Conservation (phyloP, 148 eudicot species). For the Polygonum aviculare region DNA sequence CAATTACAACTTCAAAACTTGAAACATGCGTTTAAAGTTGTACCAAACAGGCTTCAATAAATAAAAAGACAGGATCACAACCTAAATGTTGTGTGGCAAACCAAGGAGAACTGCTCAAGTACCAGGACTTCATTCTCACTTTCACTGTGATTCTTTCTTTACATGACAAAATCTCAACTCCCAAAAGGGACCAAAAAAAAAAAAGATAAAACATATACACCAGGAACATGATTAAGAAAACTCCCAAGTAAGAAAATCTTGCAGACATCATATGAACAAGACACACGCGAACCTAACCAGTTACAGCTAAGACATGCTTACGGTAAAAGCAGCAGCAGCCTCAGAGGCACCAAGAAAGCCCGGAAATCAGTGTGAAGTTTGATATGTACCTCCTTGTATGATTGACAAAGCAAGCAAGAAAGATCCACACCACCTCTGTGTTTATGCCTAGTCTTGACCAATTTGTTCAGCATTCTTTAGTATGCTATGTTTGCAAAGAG, state of each 20-base stretch:
- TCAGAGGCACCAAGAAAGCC: conserved; percentile 14
- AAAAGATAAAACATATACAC: conserved; percentile 14
- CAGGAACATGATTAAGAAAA: conserved; percentile 17
- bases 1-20: no score
- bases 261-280: conserved; percentile 12
- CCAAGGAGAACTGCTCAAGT: no score
- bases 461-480: conserved; percentile 56
- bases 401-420: conserved; percentile 18
- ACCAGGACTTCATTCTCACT: no score
- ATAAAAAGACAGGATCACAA: no score
- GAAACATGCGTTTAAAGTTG: no score
- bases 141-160: no score
- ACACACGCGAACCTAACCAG: neutral
- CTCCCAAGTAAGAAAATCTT: conserved; percentile 13
- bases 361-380: conserved; percentile 1
- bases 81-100: no score
- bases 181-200: neutral
- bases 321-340: conserved; percentile 5
- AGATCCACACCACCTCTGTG: neutral
- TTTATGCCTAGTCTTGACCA: conserved; percentile 56
- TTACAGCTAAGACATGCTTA: conserved; percentile 13
- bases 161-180: neutral
- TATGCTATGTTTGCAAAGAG: conserved; percentile 89
- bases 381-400: conserved; percentile 14
- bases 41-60: no score